Base-by-base conservation (phyloP, 768 basidiomycete species). In the Mycena vulgaris region DNA sequence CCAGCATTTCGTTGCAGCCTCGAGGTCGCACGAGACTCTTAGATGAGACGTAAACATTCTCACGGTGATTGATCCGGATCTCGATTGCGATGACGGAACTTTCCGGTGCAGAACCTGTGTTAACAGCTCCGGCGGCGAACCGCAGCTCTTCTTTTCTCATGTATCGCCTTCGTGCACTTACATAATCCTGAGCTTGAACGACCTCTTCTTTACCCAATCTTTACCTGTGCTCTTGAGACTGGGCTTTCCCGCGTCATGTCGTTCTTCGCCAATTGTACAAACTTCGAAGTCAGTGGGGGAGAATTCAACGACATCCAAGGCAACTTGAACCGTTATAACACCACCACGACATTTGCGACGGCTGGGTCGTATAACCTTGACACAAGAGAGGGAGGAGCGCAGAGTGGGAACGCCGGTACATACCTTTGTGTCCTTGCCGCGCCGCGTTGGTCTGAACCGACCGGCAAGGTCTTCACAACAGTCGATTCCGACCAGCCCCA, bases 1-100 rank as follows among this genome's bases (percentile, higher is more conserved):
- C 28, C 87, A 88, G 69, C 87, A 88, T 73, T 85, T 82, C 68
- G 78, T 89, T 16, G 85, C 85, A 1, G 83, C 66, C n/a, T 45
- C 42, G 25, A 66, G 53, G 16, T 58, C 66, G 16, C 35, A 45
- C 16, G 61, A 62, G 25, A 27, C 25, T 23, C 35, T 33, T 11
- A 63, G 56, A 52, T 62, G 13, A 66, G n/a, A 45, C 11, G 21
- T 45, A 9, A 27, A 6, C 2, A 6, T 27, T 48, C 47, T 48
- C 47, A 48, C 25, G 23, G 8, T n/a, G n/a, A 23, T 23, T 47
- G 14, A 37, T 37, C 6, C 35, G 8, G 35, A 37, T 14, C 8
- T 6, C 35, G 35, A n/a, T n/a, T n/a, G n/a, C n/a, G n/a, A n/a
- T n/a, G n/a, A n/a, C n/a, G n/a, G n/a, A n/a, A 37, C 35, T 37